Evolutionary conservation across 2,329 filamentous ascomycete genomes (phyloP).

Genomic region (Fusarium palustre): DNA sequence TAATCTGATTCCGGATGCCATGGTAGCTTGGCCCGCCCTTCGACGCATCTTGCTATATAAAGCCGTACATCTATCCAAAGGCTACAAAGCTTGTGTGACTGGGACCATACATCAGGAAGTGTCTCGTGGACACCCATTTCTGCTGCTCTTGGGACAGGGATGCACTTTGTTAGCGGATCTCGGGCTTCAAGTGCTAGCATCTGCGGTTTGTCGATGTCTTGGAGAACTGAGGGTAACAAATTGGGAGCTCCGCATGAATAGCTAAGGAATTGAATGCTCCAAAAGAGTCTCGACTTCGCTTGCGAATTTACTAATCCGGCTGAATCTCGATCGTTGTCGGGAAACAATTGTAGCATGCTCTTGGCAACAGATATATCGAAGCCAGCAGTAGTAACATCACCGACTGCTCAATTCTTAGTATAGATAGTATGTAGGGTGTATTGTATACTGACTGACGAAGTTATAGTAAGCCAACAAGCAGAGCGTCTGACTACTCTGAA

Average conservation of each 20-base stretch:
- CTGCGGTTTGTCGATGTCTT: not conserved
- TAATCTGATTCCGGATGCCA: slow-evolving; percentile 35
- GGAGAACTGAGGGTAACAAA: not conserved
- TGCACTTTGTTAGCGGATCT: not conserved
- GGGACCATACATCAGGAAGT: slow-evolving; percentile 9
- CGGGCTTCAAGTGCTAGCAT: not conserved
- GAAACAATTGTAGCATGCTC: slow-evolving; percentile 9
- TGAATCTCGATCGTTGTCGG: not conserved
- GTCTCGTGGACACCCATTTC: fast-evolving
- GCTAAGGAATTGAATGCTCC: slow-evolving; percentile 16
- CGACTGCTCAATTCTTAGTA: slow-evolving; percentile 1
- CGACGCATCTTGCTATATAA: slow-evolving; percentile 24
- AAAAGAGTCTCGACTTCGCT: slow-evolving; percentile 6
- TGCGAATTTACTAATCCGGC: not conserved
- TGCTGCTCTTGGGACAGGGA: not conserved
- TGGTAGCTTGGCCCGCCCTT: slow-evolving; percentile 3
- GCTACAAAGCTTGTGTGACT: slow-evolving; percentile 1
- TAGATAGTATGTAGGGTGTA: fast-evolving
- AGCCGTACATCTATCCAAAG: slow-evolving; percentile 17
- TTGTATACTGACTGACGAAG: not conserved
- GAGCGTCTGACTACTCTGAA: slow-evolving; percentile 10
- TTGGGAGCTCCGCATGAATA: slow-evolving; percentile 1
- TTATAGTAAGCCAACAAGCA: slow-evolving; percentile 24
- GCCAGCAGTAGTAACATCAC: slow-evolving; percentile 16
- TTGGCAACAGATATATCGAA: slow-evolving; percentile 24